A percentile compares a stretch with the other conserved stretches of the same genome.
Evolutionary conservation across 2,329 filamentous ascomycete species (phyloP).

Genomic region (Myriosclerotinia duriaeana): DNA sequence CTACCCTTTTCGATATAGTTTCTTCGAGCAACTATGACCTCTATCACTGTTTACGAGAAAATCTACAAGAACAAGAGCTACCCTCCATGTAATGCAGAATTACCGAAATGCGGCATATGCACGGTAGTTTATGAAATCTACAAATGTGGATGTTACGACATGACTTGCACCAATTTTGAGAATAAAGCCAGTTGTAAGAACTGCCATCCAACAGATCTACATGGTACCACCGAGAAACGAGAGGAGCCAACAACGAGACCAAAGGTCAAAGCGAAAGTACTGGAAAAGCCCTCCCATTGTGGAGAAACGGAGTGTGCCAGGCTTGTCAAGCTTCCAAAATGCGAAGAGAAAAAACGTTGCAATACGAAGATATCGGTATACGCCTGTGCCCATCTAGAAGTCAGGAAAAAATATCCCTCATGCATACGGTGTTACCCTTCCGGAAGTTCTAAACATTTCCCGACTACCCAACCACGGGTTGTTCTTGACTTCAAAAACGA

Average conservation of each 20-base stretch:
- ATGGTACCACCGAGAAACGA: neutral
- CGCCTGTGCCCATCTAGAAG: neutral
- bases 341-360: neutral
- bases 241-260: neutral
- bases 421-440: too few relatives aligned
- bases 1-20: too few relatives aligned
- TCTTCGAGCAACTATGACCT: too few relatives aligned
- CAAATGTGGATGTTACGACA: neutral
- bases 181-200: neutral
- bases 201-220: neutral
- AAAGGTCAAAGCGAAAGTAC: neutral
- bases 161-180: neutral
- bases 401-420: too few relatives aligned
- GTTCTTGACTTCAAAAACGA: too few relatives aligned
- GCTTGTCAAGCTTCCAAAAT: neutral
- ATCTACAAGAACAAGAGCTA: too few relatives aligned
- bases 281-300: neutral
- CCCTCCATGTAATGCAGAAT: too few relatives aligned
- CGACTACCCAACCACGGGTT: too few relatives aligned
- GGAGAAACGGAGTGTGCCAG: neutral
- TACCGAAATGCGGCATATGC: neutral
- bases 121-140: neutral
- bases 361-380: neutral
- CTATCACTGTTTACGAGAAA: too few relatives aligned
- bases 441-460: too few relatives aligned